phyloP scores from a whole-genome alignment of 139 green algal species.

The Chloropicon primus region DNA sequence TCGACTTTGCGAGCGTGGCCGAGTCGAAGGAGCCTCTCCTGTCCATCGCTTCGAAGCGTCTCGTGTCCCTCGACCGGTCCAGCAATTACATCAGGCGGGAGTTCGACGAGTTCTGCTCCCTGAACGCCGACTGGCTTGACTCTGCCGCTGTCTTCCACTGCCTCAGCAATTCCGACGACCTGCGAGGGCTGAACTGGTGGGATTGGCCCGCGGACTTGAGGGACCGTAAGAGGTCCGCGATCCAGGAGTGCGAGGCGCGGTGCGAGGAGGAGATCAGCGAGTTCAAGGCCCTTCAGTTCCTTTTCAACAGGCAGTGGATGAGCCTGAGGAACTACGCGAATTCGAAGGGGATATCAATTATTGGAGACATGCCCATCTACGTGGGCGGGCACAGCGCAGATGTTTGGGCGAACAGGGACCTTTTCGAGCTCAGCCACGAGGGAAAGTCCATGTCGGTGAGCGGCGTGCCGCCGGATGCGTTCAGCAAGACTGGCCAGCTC shows the following conservation, averaged over 20 bases:
- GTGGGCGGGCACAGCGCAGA: constrained; percentile 54
- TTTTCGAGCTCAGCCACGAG: constrained; percentile 49
- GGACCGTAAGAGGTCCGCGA: constrained; percentile 15
- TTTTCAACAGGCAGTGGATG: constrained; percentile 89
- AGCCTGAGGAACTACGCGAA: constrained; percentile 74
- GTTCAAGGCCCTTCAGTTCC: constrained; percentile 83
- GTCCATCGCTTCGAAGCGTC: constrained; percentile 38
- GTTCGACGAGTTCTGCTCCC: constrained; percentile 31
- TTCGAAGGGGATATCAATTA: constrained; percentile 56
- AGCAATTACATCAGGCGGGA: constrained; percentile 19
- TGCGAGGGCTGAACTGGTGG: constrained; percentile 57
- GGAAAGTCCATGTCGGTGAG: constrained; percentile 34
- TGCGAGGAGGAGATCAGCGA: constrained; percentile 43
- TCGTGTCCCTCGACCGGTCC: constrained; percentile 23
- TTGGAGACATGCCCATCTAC: constrained; percentile 99
- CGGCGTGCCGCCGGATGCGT: constrained; percentile 90
- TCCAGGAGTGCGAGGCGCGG: constrained; percentile 9
- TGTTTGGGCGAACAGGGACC: constrained; percentile 80
- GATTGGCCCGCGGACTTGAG: constrained; percentile 52
- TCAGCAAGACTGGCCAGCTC: constrained; percentile 86
- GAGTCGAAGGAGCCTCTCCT: constrained; percentile 56
- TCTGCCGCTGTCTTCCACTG: constrained; percentile 78
- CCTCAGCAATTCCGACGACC: constrained; percentile 13
- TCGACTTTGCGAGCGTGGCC: constrained; percentile 31
- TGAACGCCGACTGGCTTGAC: constrained; percentile 59